Evolutionary conservation across 2,329 filamentous ascomycete species (phyloP).

Genomic region (Aspergillus sclerotialis): DNA sequence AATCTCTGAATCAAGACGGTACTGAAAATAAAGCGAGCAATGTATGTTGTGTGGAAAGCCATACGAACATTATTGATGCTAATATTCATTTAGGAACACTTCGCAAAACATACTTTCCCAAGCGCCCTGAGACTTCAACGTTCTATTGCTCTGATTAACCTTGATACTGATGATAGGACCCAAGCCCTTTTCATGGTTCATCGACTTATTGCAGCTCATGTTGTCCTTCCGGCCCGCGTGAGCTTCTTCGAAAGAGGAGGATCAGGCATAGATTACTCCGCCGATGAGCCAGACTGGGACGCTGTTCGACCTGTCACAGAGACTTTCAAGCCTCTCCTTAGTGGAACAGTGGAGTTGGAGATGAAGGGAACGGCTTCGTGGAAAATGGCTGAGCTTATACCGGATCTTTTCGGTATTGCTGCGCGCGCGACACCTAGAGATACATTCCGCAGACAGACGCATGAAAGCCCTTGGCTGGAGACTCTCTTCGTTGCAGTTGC

Average conservation of each 20-base stretch:
- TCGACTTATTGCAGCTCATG: constrained; percentile 32
- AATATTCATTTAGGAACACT: constrained; percentile 16
- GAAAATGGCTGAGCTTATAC: constrained; percentile 28
- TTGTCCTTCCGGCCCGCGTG: constrained; percentile 34
- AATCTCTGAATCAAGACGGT: constrained; percentile 27
- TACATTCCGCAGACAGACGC: constrained; percentile 35
- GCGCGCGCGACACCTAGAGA: constrained; percentile 39
- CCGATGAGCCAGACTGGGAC: constrained; percentile 26
- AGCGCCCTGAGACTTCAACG: constrained; percentile 27
- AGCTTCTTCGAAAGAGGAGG: constrained; percentile 29
- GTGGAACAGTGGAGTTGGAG: constrained; percentile 7
- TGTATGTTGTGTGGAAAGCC: constrained; percentile 13
- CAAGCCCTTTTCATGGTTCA: constrained; percentile 28
- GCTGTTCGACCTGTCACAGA: constrained; percentile 29
- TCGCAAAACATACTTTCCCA: constrained; percentile 27
- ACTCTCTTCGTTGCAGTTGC: constrained; percentile 39
- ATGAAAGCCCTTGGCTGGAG: constrained; percentile 45
- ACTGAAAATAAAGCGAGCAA: constrained; percentile 28
- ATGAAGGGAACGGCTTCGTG: constrained; percentile 13
- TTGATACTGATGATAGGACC: constrained; percentile 24
- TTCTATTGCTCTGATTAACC: constrained; percentile 18
- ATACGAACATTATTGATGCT: constrained; percentile 4
- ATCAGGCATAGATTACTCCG: constrained; percentile 27
- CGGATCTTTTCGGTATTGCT: constrained; percentile 41
- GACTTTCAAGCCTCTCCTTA: constrained; percentile 29